phyloP scores from a whole-genome alignment of 2,329 filamentous ascomycete species.

The Purpureocillium lavendulum region DNA sequence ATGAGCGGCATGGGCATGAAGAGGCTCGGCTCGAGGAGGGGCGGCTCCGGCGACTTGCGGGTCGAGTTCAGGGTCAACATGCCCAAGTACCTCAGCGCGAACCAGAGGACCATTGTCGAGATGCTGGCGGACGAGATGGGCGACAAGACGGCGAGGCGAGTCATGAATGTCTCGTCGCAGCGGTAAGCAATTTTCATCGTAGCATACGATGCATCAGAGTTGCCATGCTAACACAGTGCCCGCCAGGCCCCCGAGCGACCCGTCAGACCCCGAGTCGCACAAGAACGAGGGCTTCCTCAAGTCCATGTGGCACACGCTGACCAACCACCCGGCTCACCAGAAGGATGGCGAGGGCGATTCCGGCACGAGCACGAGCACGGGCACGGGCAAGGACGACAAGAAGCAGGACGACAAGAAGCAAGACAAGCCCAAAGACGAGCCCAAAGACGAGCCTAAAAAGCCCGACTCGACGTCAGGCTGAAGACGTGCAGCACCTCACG shows the following conservation, averaged over 20 bases:
- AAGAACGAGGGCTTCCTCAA: slow-evolving; percentile 87
- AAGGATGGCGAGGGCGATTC: slow-evolving; percentile 22
- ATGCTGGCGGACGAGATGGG: slow-evolving; percentile 95
- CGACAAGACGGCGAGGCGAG: slow-evolving; percentile 81
- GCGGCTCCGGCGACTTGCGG: slow-evolving; percentile 69
- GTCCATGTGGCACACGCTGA: slow-evolving; percentile 86
- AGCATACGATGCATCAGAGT: not conserved
- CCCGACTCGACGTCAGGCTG: slow-evolving; percentile 23
- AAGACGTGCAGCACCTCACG: slow-evolving; percentile 6
- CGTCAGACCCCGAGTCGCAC: slow-evolving; percentile 40
- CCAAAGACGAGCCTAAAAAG: slow-evolving; percentile 24
- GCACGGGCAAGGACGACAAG: slow-evolving; percentile 11
- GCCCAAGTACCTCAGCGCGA: slow-evolving; percentile 87
- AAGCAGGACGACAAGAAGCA: slow-evolving; percentile 13
- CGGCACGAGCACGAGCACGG: slow-evolving; percentile 8
- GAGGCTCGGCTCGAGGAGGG: slow-evolving; percentile 61
- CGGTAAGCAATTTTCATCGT: slow-evolving; percentile 15
- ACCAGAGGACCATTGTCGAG: slow-evolving; percentile 87
- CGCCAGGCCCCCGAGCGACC: slow-evolving; percentile 7
- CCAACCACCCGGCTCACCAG: slow-evolving; percentile 59
- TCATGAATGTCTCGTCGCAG: slow-evolving; percentile 65
- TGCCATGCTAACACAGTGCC: slow-evolving; percentile 4
- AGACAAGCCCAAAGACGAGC: slow-evolving; percentile 18
- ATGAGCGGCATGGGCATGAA: slow-evolving; percentile 91
- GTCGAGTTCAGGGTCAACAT: slow-evolving; percentile 94